These are phyloP conservation scores for Phytopythium montanum DNA, from an alignment of 352 stramenopile genomes.

Conservation along the genomic window DNA sequence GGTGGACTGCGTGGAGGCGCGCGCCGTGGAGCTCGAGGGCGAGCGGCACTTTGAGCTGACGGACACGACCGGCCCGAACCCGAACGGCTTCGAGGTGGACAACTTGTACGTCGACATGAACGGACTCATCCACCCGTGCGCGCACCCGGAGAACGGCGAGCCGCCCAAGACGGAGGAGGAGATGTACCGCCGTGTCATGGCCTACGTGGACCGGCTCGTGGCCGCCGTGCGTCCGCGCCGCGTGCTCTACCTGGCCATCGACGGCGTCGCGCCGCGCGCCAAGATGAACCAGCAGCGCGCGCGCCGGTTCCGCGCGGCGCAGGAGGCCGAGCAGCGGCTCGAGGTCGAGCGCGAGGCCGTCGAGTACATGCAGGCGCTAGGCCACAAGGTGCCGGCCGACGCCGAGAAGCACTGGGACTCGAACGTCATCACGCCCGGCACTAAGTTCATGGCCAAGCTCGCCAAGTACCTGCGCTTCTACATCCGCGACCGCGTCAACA, in stretches of 20 bases:
- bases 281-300: conserved; percentile 99
- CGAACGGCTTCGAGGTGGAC: conserved; percentile 94
- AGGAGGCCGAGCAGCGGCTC: conserved; percentile 93
- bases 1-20: conserved; percentile 83
- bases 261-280: conserved; percentile 97
- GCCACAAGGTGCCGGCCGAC: conserved; percentile 74
- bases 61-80: conserved; percentile 85
- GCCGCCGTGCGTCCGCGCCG: conserved; percentile 92
- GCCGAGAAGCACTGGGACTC: conserved; percentile 94
- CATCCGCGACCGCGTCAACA: conserved; percentile 93
- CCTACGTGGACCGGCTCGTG: conserved; percentile 97
- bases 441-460: conserved; percentile 96
- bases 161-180: conserved; percentile 95
- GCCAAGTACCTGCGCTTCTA: conserved; percentile 91
- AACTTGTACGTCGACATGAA: conserved; percentile 99
- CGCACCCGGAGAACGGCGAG: conserved; percentile 93
- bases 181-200: conserved; percentile 97
- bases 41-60: conserved; percentile 79
- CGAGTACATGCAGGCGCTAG: conserved; percentile 90
- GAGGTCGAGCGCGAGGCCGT: conserved; percentile 93
- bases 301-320: conserved; percentile 94
- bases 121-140: conserved; percentile 99
- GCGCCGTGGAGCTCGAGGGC: conserved; percentile 74
- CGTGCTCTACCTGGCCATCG: conserved; percentile 98
- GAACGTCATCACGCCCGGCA: conserved; percentile 99